Evolutionary conservation across 140 eudicot species (phyloP), one percentile per base, ranked within the genome.

Genomic region (Anethum foeniculum): DNA sequence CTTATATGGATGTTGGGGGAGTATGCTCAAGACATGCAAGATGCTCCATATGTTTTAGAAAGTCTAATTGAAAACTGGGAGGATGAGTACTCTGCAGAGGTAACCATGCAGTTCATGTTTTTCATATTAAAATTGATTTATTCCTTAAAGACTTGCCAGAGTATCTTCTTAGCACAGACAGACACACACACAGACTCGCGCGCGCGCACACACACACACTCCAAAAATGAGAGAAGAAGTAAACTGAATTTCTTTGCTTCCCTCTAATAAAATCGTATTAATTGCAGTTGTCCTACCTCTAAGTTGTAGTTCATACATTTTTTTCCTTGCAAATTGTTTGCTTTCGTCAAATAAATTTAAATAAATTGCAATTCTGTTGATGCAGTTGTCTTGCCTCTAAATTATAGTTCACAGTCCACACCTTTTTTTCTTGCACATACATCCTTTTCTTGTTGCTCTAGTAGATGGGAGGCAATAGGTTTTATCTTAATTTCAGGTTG

Each of bases 1-100:
- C 97, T 92, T 79, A 92, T 95, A 79, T 95, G 99, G 99, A 95
- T 95, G 97, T 84, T 95, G 64, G 99, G 99, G 58, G 99, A 95
- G 85, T 95, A 95, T 87, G 97, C 97, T 81, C 97, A 92, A 79
- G 99, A 92, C 77, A 92, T 95, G 99, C 93, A 88, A 77, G 99
- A 95, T 87, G 96, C 97, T 90, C 99, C 99, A 71, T 95, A 92
- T 82, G 87, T 91, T 62, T 83, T 95, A 86, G 99, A 95, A 80
- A 86, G 92, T 84, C 86, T 92, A 39, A 80, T 91, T 71, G 97
- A 95, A 54, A 95, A 89, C 75, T 95, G 99, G 99, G 99, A 95
- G 44, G 97, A 95, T 78, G 99, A 95, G 89, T 86, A 79, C 73
- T 95, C 99, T 79, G 87, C 99, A 0, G 99, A 92, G 97, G 99